These are phyloP conservation scores for Cladosporium colombiae DNA, from an alignment of 2,329 filamentous ascomycete species.

Conservation along the genomic window DNA sequence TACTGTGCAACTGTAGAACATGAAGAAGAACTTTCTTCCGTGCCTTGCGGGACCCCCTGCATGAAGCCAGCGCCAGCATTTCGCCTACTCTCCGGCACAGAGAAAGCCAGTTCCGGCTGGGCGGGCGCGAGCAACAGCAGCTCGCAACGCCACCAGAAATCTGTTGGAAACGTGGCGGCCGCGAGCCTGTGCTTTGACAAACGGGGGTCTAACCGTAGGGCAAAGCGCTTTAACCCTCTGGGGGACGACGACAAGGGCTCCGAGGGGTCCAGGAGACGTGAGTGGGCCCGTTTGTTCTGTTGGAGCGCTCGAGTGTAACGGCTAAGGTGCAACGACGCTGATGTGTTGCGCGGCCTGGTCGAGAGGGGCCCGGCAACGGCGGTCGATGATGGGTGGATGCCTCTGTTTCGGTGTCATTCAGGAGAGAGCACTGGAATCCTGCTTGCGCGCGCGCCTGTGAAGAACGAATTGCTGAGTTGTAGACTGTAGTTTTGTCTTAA, in stretches of 20 bases:
- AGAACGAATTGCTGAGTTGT: background rate
- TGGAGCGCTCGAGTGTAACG: background rate
- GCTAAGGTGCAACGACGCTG: conserved; percentile 8
- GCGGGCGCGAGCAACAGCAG: background rate
- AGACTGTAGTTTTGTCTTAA: background rate
- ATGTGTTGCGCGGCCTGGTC: conserved; percentile 5
- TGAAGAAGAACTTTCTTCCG: background rate
- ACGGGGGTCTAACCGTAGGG: background rate
- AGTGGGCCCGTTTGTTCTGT: background rate
- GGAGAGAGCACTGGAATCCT: background rate
- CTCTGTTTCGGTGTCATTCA: background rate
- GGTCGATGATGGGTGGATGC: background rate
- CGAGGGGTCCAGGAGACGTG: background rate
- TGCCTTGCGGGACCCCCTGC: background rate
- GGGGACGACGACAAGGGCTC: background rate
- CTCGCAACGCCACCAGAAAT: background rate
- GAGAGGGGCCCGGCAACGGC: conserved; percentile 11
- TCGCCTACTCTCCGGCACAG: background rate
- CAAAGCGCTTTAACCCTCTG: background rate
- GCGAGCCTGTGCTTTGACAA: background rate
- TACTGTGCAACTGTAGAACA: background rate
- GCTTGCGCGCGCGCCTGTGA: background rate
- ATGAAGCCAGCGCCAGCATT: background rate
- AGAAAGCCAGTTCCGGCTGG: conserved; percentile 3
- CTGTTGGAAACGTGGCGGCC: conserved; percentile 4